Percentiles rank a stretch among this genome's conserved stretches.
These are phyloP conservation scores for Aspergillus heteromorphus DNA, from an alignment of 495 filamentous ascomycete species.

Conservation along the genomic window DNA sequence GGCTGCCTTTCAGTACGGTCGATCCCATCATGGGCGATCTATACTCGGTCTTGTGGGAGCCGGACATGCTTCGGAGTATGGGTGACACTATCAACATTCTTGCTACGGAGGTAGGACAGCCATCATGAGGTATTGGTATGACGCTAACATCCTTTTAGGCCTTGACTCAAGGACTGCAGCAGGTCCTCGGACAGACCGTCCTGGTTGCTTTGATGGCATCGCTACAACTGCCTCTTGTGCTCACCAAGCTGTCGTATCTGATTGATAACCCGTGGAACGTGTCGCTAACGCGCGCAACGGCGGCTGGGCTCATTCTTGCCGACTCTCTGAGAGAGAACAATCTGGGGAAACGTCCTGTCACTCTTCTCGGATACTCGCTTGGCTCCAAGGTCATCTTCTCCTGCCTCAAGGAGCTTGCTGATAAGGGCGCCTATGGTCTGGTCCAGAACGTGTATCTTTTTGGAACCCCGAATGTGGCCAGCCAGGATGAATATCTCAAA, in stretches of 20 bases:
- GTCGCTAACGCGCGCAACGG: conserved; percentile 80
- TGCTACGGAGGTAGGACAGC: conserved; percentile 76
- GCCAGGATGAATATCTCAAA: conserved; percentile 82
- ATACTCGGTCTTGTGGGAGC: conserved; percentile 97
- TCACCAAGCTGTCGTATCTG: conserved; percentile 92
- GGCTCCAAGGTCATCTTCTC: conserved; percentile 91
- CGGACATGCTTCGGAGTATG: conserved; percentile 95
- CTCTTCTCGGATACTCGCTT: conserved; percentile 93
- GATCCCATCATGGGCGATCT: conserved; percentile 98
- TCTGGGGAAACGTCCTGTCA: conserved; percentile 84
- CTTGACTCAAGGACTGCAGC: conserved; percentile 91
- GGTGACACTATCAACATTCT: conserved; percentile 97
- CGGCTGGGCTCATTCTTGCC: conserved; percentile 88
- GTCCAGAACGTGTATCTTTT: conserved; percentile 96
- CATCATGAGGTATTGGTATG: neutral
- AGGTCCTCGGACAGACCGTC: conserved; percentile 88
- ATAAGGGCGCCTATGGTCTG: conserved; percentile 80
- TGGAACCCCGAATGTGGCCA: conserved; percentile 86
- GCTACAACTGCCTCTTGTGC: conserved; percentile 83
- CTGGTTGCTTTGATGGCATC: conserved; percentile 86
- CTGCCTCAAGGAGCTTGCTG: conserved; percentile 81
- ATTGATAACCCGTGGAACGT: conserved; percentile 99
- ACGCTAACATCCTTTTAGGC: conserved; percentile 51
- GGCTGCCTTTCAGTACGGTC: conserved; percentile 89
- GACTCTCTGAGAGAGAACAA: conserved; percentile 92